phyloP scores from a whole-genome alignment of 2,329 filamentous ascomycete genomes.

The Verticillium nonalfalfae region DNA sequence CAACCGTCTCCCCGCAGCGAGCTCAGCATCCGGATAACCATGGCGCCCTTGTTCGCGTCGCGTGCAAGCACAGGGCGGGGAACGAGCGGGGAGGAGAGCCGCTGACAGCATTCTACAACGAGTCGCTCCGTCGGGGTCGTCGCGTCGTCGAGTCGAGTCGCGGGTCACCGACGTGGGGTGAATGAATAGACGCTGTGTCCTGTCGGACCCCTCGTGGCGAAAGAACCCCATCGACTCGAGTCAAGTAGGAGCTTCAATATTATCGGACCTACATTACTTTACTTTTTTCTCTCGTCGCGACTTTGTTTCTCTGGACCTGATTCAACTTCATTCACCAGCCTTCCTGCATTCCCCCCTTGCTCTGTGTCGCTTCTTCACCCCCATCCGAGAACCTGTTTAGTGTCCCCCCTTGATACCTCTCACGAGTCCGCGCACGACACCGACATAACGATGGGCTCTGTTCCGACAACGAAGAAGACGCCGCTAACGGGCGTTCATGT shows the following conservation, averaged over 20 bases:
- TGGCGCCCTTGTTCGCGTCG: background rate
- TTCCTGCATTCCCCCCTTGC: background rate
- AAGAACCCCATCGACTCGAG: background rate
- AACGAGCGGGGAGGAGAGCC: background rate
- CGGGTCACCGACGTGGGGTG: background rate
- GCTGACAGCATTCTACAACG: background rate
- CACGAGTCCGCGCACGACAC: background rate
- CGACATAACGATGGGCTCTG: conserved; percentile 18
- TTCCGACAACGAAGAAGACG: conserved; percentile 23
- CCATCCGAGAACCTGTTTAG: background rate
- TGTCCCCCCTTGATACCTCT: background rate
- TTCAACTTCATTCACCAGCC: background rate
- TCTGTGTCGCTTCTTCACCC: background rate
- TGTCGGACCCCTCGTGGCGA: background rate
- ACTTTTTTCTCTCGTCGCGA: background rate
- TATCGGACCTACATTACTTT: background rate
- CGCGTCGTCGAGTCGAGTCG: background rate
- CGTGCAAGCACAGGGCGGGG: background rate
- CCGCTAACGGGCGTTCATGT: conserved; percentile 46
- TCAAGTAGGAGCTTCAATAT: background rate
- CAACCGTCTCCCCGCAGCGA: background rate
- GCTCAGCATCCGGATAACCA: background rate
- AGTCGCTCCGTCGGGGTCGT: background rate
- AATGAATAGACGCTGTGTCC: background rate
- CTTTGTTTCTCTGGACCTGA: background rate